A percentile compares a stretch with the other conserved stretches of the same genome.
Evolutionary conservation across 1,139 yeast species (phyloP).

Genomic region (Yamadazyma triangularis): DNA sequence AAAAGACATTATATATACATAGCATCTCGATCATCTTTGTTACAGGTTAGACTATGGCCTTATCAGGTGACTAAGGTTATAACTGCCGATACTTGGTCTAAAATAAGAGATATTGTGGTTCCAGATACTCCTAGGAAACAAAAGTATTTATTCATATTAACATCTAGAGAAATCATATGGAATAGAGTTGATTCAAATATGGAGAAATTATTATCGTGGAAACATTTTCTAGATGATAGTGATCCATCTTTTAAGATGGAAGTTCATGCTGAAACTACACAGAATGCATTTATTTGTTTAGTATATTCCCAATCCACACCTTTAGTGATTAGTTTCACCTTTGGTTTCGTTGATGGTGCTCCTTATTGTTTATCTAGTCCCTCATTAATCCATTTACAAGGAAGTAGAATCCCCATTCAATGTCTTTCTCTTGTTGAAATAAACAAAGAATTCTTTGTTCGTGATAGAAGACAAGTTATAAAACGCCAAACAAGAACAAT

Average conservation of each 20-base stretch:
- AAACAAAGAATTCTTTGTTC: constrained; percentile 5
- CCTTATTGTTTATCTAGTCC: constrained; percentile 25
- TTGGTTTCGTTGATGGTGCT: constrained; percentile 32
- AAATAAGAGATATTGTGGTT: constrained; percentile 41
- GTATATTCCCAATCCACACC: constrained; percentile 41
- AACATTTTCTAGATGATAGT: constrained; percentile 51
- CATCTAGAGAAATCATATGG: constrained; percentile 60
- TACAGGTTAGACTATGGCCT: constrained; percentile 21
- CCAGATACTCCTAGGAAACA: constrained; percentile 11
- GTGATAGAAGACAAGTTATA: not conserved
- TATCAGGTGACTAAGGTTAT: constrained; percentile 27
- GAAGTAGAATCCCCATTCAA: constrained; percentile 10
- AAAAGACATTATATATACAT: constrained; percentile 28
- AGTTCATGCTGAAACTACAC: constrained; percentile 12
- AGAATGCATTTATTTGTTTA: constrained; percentile 25
- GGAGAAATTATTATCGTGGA: constrained; percentile 58
- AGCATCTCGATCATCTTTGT: constrained; percentile 42
- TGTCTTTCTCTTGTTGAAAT: constrained; percentile 8
- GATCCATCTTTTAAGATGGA: constrained; percentile 54
- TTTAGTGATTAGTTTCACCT: constrained; percentile 37
- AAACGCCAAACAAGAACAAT: not conserved
- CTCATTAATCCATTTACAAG: constrained; percentile 10
- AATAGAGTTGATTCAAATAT: constrained; percentile 20
- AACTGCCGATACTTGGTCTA: constrained; percentile 56
- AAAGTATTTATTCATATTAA: constrained; percentile 39